phyloP scores from a whole-genome alignment of 2,329 filamentous ascomycete species.

The Alternaria brassicicola region DNA sequence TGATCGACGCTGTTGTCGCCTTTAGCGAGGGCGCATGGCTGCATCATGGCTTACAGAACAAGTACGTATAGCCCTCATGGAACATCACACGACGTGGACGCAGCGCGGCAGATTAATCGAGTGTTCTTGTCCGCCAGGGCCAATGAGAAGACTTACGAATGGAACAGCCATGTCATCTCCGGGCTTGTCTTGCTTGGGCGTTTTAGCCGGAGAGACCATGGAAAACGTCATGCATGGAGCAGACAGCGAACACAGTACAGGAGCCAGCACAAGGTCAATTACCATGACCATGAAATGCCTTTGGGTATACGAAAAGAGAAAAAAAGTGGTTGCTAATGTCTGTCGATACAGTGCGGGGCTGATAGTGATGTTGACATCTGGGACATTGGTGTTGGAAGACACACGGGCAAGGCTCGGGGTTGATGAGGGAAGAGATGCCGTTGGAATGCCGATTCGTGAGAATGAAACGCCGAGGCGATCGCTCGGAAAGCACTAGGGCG shows the following conservation, averaged over 20 bases:
- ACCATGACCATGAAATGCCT: neutral
- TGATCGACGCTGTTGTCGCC: conserved; percentile 22
- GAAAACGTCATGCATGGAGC: neutral
- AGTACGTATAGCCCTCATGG: conserved; percentile 11
- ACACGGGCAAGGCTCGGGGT: conserved; percentile 15
- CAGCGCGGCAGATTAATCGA: conserved; percentile 29
- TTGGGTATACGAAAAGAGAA: neutral
- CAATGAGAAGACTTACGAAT: conserved; percentile 19
- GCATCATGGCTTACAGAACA: conserved; percentile 12
- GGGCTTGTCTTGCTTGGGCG: conserved; percentile 11
- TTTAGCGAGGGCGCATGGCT: conserved; percentile 26
- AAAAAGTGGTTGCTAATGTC: neutral
- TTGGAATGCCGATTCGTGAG: conserved; percentile 29
- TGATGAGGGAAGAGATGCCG: conserved; percentile 27
- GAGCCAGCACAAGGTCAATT: neutral
- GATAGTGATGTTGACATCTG: neutral
- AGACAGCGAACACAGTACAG: neutral
- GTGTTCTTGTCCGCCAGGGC: conserved; percentile 12
- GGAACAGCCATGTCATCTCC: conserved; percentile 9
- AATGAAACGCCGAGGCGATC: conserved; percentile 35
- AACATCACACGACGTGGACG: neutral
- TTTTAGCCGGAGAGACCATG: conserved; percentile 31
- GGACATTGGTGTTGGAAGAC: neutral
- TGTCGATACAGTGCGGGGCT: neutral
- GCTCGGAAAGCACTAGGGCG: conserved; percentile 33